Evolutionary conservation across 78 protist species (phyloP).

Genomic region (Chrysochromulina tobinii): DNA sequence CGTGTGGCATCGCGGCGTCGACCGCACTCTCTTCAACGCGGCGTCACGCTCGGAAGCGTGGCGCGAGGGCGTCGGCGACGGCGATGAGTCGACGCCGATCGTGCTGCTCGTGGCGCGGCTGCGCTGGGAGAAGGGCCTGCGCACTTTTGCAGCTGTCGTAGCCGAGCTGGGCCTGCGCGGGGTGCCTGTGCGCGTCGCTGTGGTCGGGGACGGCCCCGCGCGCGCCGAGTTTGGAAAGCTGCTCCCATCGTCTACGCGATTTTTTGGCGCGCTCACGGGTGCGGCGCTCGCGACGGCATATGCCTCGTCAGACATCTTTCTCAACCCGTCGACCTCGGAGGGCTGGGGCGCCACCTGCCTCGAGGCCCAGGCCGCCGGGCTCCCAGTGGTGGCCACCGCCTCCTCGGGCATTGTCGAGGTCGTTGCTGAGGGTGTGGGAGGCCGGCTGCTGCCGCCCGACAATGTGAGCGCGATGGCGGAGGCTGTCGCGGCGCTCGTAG

Average conservation of each 20-base stretch:
- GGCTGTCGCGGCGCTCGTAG: not conserved
- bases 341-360: not conserved
- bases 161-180: not conserved
- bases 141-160: not conserved
- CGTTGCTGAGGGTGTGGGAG: not conserved
- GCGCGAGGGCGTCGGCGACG: not conserved
- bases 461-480: not conserved
- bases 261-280: not conserved
- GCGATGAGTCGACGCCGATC: not conserved
- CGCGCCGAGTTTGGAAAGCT: not conserved
- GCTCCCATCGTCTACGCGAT: slow-evolving; percentile 13
- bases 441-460: not conserved
- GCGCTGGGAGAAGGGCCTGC: slow-evolving; percentile 36
- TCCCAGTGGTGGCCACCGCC: slow-evolving; percentile 25
- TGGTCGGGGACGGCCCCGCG: slow-evolving; percentile 40
- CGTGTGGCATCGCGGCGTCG: slow-evolving; percentile 41
- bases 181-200: not conserved
- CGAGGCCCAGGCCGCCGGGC: slow-evolving; percentile 46
- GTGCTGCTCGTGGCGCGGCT: slow-evolving; percentile 25
- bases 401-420: slow-evolving; percentile 25
- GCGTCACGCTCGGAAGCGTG: not conserved
- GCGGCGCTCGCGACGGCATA: slow-evolving; percentile 9
- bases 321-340: slow-evolving; percentile 7
- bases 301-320: slow-evolving; percentile 20
- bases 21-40: not conserved